Evolutionary conservation across 2,329 filamentous ascomycete species (phyloP).

Genomic region (Colletotrichum brevisporum): DNA sequence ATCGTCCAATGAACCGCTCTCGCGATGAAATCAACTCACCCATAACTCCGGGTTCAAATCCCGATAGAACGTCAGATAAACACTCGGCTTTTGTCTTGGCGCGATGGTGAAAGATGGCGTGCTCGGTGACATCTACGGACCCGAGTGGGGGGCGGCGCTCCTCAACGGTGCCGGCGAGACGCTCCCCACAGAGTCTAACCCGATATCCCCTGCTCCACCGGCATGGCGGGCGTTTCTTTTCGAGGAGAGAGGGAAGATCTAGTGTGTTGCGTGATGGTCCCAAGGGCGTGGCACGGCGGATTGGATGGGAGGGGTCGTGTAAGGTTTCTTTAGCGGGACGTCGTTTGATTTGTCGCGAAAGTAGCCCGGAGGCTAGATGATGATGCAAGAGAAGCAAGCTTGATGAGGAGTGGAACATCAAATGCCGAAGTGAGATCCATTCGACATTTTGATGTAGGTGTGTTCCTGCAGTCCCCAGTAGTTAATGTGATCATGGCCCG

Average conservation of each 20-base stretch:
- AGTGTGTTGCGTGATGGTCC: constrained; percentile 30
- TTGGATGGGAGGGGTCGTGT: background rate
- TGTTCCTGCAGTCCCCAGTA: background rate
- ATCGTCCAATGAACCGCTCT: background rate
- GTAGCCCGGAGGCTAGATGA: constrained; percentile 6
- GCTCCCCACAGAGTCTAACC: background rate
- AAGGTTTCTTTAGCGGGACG: background rate
- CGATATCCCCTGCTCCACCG: constrained; percentile 6
- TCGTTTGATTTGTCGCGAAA: background rate
- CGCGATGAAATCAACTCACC: background rate
- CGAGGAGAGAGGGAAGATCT: background rate
- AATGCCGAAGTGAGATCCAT: constrained; percentile 18
- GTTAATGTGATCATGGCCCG: background rate
- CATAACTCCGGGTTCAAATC: constrained; percentile 8
- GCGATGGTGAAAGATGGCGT: constrained; percentile 37
- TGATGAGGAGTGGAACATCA: background rate
- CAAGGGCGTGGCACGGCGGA: constrained; percentile 22
- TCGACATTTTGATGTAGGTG: background rate
- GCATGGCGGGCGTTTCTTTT: background rate
- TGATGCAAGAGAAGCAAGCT: constrained; percentile 15
- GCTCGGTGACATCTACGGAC: constrained; percentile 8
- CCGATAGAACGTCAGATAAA: constrained; percentile 15
- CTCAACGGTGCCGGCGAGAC: background rate
- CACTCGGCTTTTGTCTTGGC: constrained; percentile 31
- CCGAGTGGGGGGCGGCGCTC: background rate